phyloP scores from a whole-genome alignment of 805 yeast genomes.

The Saccharomyces mikatae region DNA sequence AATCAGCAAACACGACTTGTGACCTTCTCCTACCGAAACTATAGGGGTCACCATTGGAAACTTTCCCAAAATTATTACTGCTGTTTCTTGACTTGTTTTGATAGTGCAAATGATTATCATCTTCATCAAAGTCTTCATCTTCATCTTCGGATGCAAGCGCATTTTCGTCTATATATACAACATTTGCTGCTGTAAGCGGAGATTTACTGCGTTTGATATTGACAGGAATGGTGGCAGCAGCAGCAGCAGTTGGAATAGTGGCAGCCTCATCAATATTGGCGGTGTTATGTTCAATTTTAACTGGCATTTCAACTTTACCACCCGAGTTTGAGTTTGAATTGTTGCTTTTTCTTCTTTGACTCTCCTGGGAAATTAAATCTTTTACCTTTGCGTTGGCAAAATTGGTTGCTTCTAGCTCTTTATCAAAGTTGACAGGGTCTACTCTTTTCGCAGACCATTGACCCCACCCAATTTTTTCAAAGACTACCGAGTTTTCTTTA shows the following conservation, averaged over 20 bases:
- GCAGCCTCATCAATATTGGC: slow-evolving; percentile 1
- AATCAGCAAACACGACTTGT: slow-evolving; percentile 21
- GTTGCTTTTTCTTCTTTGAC: slow-evolving; percentile 28
- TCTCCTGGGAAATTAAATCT: slow-evolving; percentile 29
- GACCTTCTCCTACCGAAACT: slow-evolving; percentile 15
- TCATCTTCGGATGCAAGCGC: slow-evolving; percentile 29
- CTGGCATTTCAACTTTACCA: slow-evolving; percentile 20
- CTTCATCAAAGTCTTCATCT: slow-evolving; percentile 18
- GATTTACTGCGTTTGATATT: not conserved
- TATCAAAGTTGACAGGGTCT: slow-evolving; percentile 29
- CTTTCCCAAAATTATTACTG: slow-evolving; percentile 1
- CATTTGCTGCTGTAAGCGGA: slow-evolving; percentile 8
- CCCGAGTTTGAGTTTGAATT: slow-evolving; percentile 14
- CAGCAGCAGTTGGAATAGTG: not conserved
- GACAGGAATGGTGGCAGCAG: not conserved
- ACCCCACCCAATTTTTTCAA: slow-evolving; percentile 97
- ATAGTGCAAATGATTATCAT: not conserved
- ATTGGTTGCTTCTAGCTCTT: slow-evolving; percentile 37
- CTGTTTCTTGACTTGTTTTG: slow-evolving; percentile 5
- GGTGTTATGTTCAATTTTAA: not conserved
- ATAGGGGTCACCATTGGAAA: not conserved
- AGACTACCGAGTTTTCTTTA: slow-evolving; percentile 45
- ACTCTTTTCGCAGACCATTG: slow-evolving; percentile 72
- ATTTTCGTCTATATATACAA: slow-evolving; percentile 35
- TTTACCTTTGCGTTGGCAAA: slow-evolving; percentile 37